Evolutionary conservation across 179 eudicot genomes (phyloP).

Genomic region (Beta macrorhiza): DNA sequence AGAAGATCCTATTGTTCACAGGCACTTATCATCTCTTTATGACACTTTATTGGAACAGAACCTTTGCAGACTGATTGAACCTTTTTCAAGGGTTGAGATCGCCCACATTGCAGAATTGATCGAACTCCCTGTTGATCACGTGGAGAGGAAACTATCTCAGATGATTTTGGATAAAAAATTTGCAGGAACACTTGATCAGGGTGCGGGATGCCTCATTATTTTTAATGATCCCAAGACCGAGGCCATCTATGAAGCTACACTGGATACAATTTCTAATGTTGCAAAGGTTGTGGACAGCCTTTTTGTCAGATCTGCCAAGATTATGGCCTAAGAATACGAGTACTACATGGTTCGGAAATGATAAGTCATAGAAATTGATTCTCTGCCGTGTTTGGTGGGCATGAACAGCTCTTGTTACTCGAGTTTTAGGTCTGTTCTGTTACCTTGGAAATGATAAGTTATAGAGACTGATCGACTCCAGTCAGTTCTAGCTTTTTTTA

Average conservation of each 20-base stretch:
- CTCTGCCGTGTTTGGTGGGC: background rate
- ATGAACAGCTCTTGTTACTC: background rate
- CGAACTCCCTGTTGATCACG: conserved; percentile 77
- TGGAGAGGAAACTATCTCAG: conserved; percentile 89
- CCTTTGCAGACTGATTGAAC: conserved; percentile 89
- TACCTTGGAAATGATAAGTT: background rate
- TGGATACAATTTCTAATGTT: conserved; percentile 77
- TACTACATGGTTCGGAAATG: background rate
- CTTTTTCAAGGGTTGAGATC: conserved; percentile 88
- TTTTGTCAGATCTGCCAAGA: conserved; percentile 78
- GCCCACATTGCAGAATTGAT: conserved; percentile 79
- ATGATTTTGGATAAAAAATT: conserved; percentile 93
- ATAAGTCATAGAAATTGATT: too few relatives aligned
- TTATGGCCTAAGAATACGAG: conserved; percentile 51
- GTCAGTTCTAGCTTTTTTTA: background rate
- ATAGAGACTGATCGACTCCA: background rate
- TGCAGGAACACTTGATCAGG: conserved; percentile 91
- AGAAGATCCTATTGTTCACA: conserved; percentile 87
- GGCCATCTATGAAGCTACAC: conserved; percentile 74
- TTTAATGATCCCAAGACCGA: conserved; percentile 86
- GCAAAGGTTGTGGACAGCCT: conserved; percentile 93
- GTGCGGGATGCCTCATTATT: conserved; percentile 83
- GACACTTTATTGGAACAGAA: conserved; percentile 95
- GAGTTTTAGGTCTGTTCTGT: background rate
- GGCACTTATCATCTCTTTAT: conserved; percentile 83